A percentile compares a stretch with the other conserved stretches of the same genome.
phyloP scores from a whole-genome alignment of 495 filamentous ascomycete genomes.

The Xylaria curta region DNA sequence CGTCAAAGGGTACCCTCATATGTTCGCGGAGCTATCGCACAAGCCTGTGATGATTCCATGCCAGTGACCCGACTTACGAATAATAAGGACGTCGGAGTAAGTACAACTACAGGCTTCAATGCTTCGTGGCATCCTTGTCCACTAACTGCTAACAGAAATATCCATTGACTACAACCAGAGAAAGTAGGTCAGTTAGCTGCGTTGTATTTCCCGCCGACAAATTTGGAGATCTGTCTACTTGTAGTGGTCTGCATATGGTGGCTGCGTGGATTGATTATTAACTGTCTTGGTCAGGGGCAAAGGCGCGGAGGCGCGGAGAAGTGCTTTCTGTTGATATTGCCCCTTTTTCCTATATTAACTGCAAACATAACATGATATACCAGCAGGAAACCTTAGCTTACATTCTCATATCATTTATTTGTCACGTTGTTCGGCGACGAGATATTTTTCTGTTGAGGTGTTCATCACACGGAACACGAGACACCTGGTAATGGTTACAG shows the following conservation, averaged over 20 bases:
- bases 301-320: neutral
- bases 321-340: neutral
- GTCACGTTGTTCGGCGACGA: neutral
- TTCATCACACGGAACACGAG: neutral
- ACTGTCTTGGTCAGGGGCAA: constrained; percentile 5
- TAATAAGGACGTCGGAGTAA: neutral
- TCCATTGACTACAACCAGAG: neutral
- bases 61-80: neutral
- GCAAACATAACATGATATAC: neutral
- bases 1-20: neutral
- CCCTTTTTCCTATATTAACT: neutral
- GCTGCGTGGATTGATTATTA: neutral
- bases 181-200: neutral
- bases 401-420: neutral
- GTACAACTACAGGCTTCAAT: neutral
- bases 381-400: neutral
- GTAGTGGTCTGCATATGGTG: neutral
- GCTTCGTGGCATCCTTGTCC: neutral
- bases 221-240: neutral
- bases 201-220: neutral
- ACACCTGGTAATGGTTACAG: neutral
- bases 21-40: neutral
- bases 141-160: neutral
- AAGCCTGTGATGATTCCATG: neutral
- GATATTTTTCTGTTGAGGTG: neutral